Conservation (phyloP, 805 yeast genomes). For the Scheffersomyces ergatensis region DNA sequence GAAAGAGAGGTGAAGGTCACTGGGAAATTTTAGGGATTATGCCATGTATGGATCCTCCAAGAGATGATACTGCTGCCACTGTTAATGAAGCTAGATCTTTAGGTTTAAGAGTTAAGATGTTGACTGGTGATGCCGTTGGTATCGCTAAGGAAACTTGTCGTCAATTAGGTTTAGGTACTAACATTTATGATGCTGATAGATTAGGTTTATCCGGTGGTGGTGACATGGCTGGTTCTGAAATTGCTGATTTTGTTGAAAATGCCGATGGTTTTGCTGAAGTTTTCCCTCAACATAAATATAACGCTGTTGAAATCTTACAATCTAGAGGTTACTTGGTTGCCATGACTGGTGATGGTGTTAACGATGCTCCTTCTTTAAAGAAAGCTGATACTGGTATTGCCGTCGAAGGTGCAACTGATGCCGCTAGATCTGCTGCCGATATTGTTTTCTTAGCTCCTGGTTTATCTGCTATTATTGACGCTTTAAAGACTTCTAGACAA, state of each 20-base stretch:
- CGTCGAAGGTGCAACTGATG: constrained; percentile 97
- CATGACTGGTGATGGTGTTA: constrained; percentile 99
- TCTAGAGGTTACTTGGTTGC: constrained; percentile 96
- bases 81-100: constrained; percentile 86
- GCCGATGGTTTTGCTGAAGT: constrained; percentile 99
- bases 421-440: constrained; percentile 96
- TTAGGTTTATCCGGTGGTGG: constrained; percentile 93
- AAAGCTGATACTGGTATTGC: constrained; percentile 93
- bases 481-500: constrained; percentile 89
- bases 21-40: constrained; percentile 97
- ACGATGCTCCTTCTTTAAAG: constrained; percentile 96
- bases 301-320: constrained; percentile 93
- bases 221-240: constrained; percentile 95
- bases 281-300: constrained; percentile 97
- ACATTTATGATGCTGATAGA: constrained; percentile 95
- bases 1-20: constrained; percentile 98
- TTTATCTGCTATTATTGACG: constrained; percentile 92
- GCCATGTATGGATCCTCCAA: constrained; percentile 99
- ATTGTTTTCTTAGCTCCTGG: constrained; percentile 93
- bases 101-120: constrained; percentile 96
- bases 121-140: constrained; percentile 99
- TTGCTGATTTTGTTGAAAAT: constrained; percentile 95
- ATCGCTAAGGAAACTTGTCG: constrained; percentile 98
- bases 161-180: constrained; percentile 94
- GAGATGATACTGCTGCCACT: constrained; percentile 96